A percentile compares a stretch with the other conserved stretches of the same genome.
Evolutionary conservation across 2,329 filamentous ascomycete genomes (phyloP).

Genomic region (Xylaria sp.): DNA sequence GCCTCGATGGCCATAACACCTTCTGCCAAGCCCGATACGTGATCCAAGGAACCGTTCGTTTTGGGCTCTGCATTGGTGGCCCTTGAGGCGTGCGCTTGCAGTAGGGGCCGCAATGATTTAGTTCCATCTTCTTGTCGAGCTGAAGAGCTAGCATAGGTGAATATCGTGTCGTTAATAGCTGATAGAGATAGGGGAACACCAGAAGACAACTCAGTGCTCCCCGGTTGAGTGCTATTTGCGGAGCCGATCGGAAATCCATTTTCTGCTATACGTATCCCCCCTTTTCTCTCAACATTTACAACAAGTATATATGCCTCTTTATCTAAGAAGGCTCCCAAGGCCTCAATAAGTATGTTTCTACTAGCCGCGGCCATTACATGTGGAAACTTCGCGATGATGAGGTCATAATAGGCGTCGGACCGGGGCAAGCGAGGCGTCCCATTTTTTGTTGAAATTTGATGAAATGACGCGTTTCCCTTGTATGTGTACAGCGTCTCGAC

Average conservation of each 20-base stretch:
- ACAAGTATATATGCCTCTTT: background rate
- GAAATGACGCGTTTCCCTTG: constrained; percentile 13
- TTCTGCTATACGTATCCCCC: background rate
- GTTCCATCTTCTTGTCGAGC: background rate
- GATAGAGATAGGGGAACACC: background rate
- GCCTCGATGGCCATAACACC: no score
- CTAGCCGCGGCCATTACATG: background rate
- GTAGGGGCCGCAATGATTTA: background rate
- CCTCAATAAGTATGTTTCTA: background rate
- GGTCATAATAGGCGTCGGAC: constrained; percentile 3
- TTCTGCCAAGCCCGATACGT: no score
- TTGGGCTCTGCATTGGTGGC: background rate
- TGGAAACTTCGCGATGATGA: constrained; percentile 14
- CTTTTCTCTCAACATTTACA: background rate
- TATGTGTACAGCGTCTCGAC: background rate
- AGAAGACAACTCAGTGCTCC: background rate
- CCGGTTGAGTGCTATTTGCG: background rate
- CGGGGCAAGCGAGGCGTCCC: background rate
- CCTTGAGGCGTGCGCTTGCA: background rate
- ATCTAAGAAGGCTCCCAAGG: background rate
- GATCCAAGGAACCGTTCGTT: background rate
- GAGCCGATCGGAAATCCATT: background rate
- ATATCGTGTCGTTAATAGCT: background rate
- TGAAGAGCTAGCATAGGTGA: background rate
- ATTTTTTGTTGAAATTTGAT: background rate